These are phyloP conservation scores for Eucalyptus curtisii DNA, from an alignment of 345 rosid species.

Conservation along the genomic window DNA sequence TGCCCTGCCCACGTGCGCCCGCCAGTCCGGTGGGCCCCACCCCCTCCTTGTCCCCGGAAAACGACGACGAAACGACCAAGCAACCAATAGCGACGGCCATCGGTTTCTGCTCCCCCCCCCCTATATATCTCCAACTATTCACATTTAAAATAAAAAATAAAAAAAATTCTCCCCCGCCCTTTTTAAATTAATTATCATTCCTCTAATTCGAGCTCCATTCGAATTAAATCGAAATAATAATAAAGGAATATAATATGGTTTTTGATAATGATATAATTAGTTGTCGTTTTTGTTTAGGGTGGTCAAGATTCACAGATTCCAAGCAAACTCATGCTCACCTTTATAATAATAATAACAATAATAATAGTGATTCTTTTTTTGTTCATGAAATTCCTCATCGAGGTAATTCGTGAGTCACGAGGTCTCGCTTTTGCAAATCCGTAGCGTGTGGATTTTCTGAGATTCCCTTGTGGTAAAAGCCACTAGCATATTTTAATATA, in stretches of 20 bases:
- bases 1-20: slow-evolving; percentile 1
- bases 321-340: neutral
- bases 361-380: neutral
- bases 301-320: neutral
- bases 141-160: neutral
- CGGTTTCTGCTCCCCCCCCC: slow-evolving; percentile 1
- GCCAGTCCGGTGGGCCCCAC: neutral
- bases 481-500: neutral
- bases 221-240: neutral
- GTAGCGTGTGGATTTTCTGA: neutral
- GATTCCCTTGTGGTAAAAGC: neutral
- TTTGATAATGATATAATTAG: neutral
- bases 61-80: slow-evolving; percentile 18
- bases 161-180: neutral
- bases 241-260: no score
- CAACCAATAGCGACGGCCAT: slow-evolving; percentile 20
- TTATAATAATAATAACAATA: neutral
- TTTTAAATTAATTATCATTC: neutral
- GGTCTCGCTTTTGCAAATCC: neutral
- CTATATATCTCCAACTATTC: neutral
- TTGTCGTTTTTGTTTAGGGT: neutral
- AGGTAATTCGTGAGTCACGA: neutral
- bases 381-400: neutral
- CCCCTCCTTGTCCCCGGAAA: neutral
- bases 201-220: neutral